These are phyloP conservation scores for Trichomonas tenax DNA, from an alignment of 208 protist species.

Conservation along the genomic window DNA sequence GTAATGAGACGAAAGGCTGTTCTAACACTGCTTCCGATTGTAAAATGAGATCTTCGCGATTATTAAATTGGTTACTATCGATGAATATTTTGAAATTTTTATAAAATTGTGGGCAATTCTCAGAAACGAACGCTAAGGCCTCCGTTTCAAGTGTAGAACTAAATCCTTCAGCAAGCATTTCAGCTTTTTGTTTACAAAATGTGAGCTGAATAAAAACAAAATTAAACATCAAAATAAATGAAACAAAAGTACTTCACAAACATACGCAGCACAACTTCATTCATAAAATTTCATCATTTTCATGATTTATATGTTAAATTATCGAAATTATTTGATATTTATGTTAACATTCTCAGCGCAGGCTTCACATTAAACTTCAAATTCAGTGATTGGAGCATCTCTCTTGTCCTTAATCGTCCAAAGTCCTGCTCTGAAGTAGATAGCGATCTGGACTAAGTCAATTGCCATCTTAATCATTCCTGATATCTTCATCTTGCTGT, in stretches of 20 bases:
- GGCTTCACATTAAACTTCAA: neutral
- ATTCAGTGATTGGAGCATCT: neutral
- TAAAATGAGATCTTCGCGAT: neutral
- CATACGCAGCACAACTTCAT: no score
- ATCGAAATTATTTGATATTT: no score
- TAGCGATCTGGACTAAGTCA: neutral
- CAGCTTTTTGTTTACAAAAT: neutral
- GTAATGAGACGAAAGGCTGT: neutral
- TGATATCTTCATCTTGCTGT: slow-evolving; percentile 23
- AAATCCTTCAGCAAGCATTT: neutral
- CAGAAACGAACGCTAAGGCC: neutral
- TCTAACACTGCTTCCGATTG: neutral
- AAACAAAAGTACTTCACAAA: no score
- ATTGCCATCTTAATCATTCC: neutral
- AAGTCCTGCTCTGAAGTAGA: neutral
- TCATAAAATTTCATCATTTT: no score
- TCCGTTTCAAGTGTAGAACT: neutral
- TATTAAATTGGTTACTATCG: neutral
- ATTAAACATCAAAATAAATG: no score
- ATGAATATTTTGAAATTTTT: neutral
- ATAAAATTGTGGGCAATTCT: neutral
- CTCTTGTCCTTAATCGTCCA: neutral
- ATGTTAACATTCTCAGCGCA: no score
- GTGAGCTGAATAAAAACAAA: neutral
- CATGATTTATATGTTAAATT: no score